A percentile compares a stretch with the other conserved stretches of the same genome.
These are phyloP conservation scores for Hypericum perforatum DNA, from an alignment of 345 rosid genomes.

Conservation along the genomic window DNA sequence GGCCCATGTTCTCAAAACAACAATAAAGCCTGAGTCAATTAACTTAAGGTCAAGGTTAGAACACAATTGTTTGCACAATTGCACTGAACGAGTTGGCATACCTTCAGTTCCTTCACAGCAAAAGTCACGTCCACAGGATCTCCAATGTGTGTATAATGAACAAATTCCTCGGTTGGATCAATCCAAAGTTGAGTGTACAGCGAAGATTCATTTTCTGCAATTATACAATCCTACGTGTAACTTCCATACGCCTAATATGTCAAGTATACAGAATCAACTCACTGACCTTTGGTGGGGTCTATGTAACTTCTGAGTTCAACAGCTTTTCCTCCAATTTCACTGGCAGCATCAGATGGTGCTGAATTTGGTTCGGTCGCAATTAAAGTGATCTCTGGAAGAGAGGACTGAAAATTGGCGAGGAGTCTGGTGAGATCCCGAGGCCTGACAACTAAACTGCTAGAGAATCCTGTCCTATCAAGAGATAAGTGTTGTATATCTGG, in stretches of 20 bases:
- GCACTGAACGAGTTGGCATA: constrained; percentile 17
- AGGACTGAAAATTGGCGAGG: constrained; percentile 87
- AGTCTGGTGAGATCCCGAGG: constrained; percentile 79
- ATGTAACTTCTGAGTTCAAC: constrained; percentile 87
- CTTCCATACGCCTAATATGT: constrained; percentile 3
- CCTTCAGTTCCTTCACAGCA: constrained; percentile 82
- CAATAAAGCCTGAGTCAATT: no score
- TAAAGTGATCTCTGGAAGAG: constrained; percentile 90
- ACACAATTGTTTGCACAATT: constrained; percentile 5
- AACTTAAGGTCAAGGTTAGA: no score
- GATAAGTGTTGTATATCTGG: constrained; percentile 77
- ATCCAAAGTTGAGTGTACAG: constrained; percentile 92
- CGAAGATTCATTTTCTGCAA: constrained; percentile 64
- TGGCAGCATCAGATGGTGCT: constrained; percentile 59
- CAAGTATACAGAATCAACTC: constrained; percentile 3
- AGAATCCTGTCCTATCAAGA: constrained; percentile 69
- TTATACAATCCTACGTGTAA: constrained; percentile 15
- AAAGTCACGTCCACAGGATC: constrained; percentile 88
- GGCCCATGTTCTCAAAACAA: no score
- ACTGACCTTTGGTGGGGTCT: constrained; percentile 74
- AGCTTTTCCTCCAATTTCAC: constrained; percentile 83
- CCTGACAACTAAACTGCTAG: constrained; percentile 62
- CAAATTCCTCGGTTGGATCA: constrained; percentile 89
- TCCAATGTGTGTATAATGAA: constrained; percentile 67
- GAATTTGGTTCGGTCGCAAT: constrained; percentile 68